Percentiles rank a stretch among this genome's conserved stretches.
These are phyloP conservation scores for Pseudozyma thailandica DNA, from an alignment of 1,284 basidiomycete species.

Conservation along the genomic window DNA sequence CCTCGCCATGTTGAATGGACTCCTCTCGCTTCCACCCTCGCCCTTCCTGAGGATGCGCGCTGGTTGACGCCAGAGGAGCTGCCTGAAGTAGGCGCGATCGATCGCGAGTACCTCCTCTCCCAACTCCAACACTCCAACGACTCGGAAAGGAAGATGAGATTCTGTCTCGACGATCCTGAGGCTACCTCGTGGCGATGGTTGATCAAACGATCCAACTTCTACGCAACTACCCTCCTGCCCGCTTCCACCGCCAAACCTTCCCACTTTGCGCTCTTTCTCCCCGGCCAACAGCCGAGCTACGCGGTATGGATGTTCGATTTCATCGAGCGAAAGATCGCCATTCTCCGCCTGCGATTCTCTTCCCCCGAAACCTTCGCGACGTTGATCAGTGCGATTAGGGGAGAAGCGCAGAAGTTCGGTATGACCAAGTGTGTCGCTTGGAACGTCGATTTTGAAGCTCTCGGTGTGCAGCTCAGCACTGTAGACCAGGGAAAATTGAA, in stretches of 20 bases:
- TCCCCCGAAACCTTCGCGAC: slow-evolving; percentile 1
- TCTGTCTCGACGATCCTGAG: slow-evolving; percentile 43
- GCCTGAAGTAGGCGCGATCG: slow-evolving; percentile 18
- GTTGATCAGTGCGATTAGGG: slow-evolving; percentile 17
- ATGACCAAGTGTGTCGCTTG: slow-evolving; percentile 41
- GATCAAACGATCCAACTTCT: slow-evolving; percentile 38
- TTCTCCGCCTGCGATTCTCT: slow-evolving; percentile 28
- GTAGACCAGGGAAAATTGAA: slow-evolving; percentile 13
- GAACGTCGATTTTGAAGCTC: slow-evolving; percentile 31
- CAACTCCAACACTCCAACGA: slow-evolving; percentile 4
- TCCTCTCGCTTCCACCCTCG: neutral
- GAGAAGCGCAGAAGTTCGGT: slow-evolving; percentile 17
- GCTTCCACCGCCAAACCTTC: slow-evolving; percentile 18
- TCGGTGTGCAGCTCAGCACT: slow-evolving; percentile 17
- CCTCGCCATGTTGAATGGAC: slow-evolving; percentile 42
- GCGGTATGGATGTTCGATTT: slow-evolving; percentile 47
- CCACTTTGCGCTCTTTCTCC: slow-evolving; percentile 22
- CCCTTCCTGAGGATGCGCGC: slow-evolving; percentile 9
- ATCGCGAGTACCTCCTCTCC: slow-evolving; percentile 28
- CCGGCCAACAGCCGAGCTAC: slow-evolving; percentile 9
- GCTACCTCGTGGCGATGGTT: slow-evolving; percentile 46
- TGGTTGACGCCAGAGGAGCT: slow-evolving; percentile 28
- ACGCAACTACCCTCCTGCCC: slow-evolving; percentile 29
- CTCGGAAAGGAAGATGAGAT: slow-evolving; percentile 8
- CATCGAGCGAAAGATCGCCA: slow-evolving; percentile 24